Percentiles rank a stretch among this genome's conserved stretches.
phyloP scores from a whole-genome alignment of 2,329 filamentous ascomycete genomes.

The Aspergillus sp. region DNA sequence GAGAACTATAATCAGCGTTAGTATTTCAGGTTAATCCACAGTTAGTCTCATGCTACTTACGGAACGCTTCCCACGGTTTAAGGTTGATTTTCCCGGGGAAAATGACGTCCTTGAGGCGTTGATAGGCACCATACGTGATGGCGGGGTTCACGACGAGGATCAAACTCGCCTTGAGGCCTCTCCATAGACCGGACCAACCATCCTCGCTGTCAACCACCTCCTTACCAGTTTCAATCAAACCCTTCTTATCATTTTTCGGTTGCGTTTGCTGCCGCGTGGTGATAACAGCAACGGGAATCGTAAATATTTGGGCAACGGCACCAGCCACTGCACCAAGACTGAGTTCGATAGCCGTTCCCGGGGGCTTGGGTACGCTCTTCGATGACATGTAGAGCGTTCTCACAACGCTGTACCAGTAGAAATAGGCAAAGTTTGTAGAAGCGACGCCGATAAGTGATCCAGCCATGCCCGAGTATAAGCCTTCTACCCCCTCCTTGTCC shows the following conservation, averaged over 20 bases:
- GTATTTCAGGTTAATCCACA: background rate
- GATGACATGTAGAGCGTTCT: slow-evolving; percentile 72
- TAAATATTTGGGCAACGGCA: slow-evolving; percentile 90
- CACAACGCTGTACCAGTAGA: slow-evolving; percentile 96
- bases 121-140: slow-evolving; percentile 96
- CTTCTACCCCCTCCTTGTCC: slow-evolving; percentile 73
- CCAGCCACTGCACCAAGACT: slow-evolving; percentile 83
- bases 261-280: slow-evolving; percentile 97
- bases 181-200: slow-evolving; percentile 85
- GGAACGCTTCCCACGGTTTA: slow-evolving; percentile 82
- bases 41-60: slow-evolving; percentile 57
- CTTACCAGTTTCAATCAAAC: slow-evolving; percentile 78
- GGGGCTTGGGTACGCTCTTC: slow-evolving; percentile 59
- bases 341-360: slow-evolving; percentile 79
- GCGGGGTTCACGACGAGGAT: slow-evolving; percentile 94
- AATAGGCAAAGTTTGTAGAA: slow-evolving; percentile 98
- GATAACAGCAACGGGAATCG: slow-evolving; percentile 91
- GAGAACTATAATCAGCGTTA: slow-evolving; percentile 60
- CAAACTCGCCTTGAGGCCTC: slow-evolving; percentile 91
- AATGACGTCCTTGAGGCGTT: slow-evolving; percentile 74
- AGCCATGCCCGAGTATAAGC: slow-evolving; percentile 85
- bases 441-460: slow-evolving; percentile 88
- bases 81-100: slow-evolving; percentile 76
- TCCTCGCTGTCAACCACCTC: slow-evolving; percentile 91
- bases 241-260: slow-evolving; percentile 77